Base-by-base conservation (phyloP, 176 grass and related monocot genomes). In the Bothriochloa decipiens region DNA sequence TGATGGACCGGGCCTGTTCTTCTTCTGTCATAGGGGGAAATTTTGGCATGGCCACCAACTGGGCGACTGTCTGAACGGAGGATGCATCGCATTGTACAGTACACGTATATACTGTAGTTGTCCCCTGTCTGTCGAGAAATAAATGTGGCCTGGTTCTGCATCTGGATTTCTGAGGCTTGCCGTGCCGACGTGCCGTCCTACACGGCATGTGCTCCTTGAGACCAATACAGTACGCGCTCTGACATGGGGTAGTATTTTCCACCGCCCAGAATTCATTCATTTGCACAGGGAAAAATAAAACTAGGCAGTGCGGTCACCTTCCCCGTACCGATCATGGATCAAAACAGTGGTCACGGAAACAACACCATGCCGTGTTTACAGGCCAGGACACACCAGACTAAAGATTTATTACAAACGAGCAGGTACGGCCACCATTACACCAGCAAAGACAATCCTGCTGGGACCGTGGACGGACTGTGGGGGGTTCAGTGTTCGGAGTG, bases 131-230 rank as follows among this genome's bases (percentile, higher is more conserved):
- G 58, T 3, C 18, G 22, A 3, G 2, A 3, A 74, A 41, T 65
- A 74, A 65, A 76, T 70, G 49, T 63, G 49, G 13, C 0, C 3
- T 49, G 14, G 46, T 49, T 49, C 46, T 3, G 13, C 46, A 49
- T 46, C 40, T 42, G 43, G 45, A 47, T 47, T 47, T 36, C 4
- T 36, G 41, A 63, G 64, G 68, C 27, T 32, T 69, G 43, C 43
- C 43, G 42, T 42, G 40, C 40, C 40, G 2, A 40, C 37, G 6
- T 42, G 37, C 50, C 40, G 46, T 60, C 61, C 62, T 53, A 77
- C 65, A 72, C 8, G 32, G 78, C 88, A 86, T 78, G 78, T 86
- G 88, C 73, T 29, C 28, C 1, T 23, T 27, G 65, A 1, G 4
- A 7, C 35, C 27, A 55, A 57, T 46, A 18, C 76, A 35, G 42